These are phyloP conservation scores for Geopyxis carbonaria DNA, from an alignment of 495 filamentous ascomycete species.

Conservation along the genomic window DNA sequence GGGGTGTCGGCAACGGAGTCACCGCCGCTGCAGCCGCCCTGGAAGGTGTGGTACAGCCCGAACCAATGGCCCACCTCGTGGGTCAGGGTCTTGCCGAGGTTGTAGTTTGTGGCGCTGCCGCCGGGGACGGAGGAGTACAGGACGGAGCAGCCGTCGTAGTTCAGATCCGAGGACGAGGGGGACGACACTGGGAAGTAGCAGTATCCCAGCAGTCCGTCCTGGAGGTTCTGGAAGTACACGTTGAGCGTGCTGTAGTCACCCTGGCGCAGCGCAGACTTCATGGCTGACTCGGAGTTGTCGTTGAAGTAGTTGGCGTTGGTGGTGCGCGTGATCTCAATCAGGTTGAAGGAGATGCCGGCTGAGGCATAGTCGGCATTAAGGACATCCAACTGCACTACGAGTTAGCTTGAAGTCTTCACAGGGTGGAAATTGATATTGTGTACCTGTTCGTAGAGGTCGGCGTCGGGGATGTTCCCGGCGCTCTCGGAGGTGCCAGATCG, in stretches of 20 bases:
- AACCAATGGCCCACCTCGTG: slow-evolving; percentile 57
- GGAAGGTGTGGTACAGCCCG: slow-evolving; percentile 47
- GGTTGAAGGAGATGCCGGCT: slow-evolving; percentile 37
- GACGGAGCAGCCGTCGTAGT: slow-evolving; percentile 43
- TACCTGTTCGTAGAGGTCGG: slow-evolving; percentile 23
- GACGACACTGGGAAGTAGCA: slow-evolving; percentile 32
- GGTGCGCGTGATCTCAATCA: slow-evolving; percentile 36
- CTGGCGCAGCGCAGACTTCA: slow-evolving; percentile 43
- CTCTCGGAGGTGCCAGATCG: slow-evolving; percentile 29
- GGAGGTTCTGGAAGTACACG: slow-evolving; percentile 43
- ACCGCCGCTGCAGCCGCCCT: slow-evolving; percentile 41
- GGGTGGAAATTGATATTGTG: neutral
- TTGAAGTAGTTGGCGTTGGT: slow-evolving; percentile 40
- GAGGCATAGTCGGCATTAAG: slow-evolving; percentile 37
- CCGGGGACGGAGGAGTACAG: slow-evolving; percentile 38
- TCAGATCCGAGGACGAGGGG: slow-evolving; percentile 26
- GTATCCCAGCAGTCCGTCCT: slow-evolving; percentile 37
- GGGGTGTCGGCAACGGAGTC: slow-evolving; percentile 45
- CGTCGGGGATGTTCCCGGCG: slow-evolving; percentile 36
- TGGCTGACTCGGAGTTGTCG: slow-evolving; percentile 32
- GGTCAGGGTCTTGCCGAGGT: slow-evolving; percentile 41
- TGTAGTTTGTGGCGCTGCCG: slow-evolving; percentile 34
- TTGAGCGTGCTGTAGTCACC: slow-evolving; percentile 45
- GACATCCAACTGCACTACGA: slow-evolving; percentile 30
- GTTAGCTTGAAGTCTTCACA: slow-evolving; percentile 10